Conservation (phyloP, 2,329 filamentous ascomycete species). For the Eutypa lata region DNA sequence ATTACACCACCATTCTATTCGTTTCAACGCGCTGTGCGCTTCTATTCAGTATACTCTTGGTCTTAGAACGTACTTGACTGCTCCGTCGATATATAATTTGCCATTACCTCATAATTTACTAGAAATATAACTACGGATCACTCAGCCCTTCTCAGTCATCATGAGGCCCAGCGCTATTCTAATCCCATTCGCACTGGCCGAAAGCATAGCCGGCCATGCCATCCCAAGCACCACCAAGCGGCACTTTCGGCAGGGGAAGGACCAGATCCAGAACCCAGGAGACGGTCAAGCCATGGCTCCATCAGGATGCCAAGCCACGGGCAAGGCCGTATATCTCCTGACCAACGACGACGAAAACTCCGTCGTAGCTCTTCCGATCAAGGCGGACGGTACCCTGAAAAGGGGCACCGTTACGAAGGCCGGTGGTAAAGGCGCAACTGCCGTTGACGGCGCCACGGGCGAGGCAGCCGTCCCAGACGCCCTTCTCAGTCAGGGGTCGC, state of each 20-base stretch:
- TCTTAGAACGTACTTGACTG: background rate
- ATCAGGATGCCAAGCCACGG: constrained; percentile 10
- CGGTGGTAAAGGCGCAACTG: constrained; percentile 42
- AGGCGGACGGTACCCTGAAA: constrained; percentile 42
- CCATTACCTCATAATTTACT: background rate
- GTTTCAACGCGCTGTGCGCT: background rate
- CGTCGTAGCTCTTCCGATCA: constrained; percentile 48
- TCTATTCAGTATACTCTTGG: too few species aligned
- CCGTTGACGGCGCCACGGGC: constrained; percentile 34
- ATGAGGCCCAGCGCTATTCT: constrained; percentile 1
- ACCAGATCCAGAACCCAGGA: too few species aligned
- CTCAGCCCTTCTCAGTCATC: background rate
- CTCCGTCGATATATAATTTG: background rate
- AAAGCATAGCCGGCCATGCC: constrained; percentile 10
- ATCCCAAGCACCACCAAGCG: too few species aligned
- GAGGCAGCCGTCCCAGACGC: constrained; percentile 45
- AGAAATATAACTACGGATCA: background rate
- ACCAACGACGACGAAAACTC: constrained; percentile 50
- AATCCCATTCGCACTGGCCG: constrained; percentile 7
- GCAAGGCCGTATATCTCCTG: constrained; percentile 53
- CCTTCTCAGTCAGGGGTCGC: constrained; percentile 46
- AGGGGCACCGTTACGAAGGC: constrained; percentile 40
- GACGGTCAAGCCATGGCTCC: background rate
- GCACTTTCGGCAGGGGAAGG: too few species aligned
- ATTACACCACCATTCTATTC: background rate